Base-by-base conservation (phyloP, 345 rosid genomes). In the Bruguiera parviflora region DNA sequence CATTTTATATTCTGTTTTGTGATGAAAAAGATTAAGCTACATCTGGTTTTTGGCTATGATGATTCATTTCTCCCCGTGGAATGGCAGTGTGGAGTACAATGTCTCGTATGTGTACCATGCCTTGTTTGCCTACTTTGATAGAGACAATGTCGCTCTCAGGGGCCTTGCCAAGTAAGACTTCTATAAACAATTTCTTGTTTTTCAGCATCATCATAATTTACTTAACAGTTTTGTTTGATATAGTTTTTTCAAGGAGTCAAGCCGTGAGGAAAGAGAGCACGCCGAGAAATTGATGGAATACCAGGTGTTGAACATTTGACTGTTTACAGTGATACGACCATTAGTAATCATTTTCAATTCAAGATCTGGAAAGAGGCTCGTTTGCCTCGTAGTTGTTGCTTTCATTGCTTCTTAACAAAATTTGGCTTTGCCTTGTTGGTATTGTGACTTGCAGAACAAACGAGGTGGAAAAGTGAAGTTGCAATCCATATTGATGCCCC, bases 381-480 rank as follows among this genome's bases (percentile, higher is more conserved):
- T 20, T 19, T 58, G 16, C 22, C 10, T 33, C 37, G 1, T 33
- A 7, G 37, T 33, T 33, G 9, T 33, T 33, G 37, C 8, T 33
- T 33, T 10, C 37, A 7, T 33, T 33, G 10, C 9, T 61, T 39
- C 13, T 5, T 27, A 13, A 29, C 18, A 5, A 28, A 47, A 33
- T 29, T 43, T 28, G 20, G n/a, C 13, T 15, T 3, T 75, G 18
- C 4, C 24, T 28, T 13, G 1, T 64, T 25, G 27, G 32, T 51
- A 32, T 19, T n/a, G 32, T 35, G 35, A 37, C n/a, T 67, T 63
- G 20, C 61, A 77, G 80, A 77, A 77, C 73, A 77, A 71, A 71
- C 53, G 80, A 4, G 80, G 80, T n/a, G 80, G 80, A 52, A 71
- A 72, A 77, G 80, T 77, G 72, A 71, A 77, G 76, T 61, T 77